Evolutionary conservation across 371 early-diverging fungal species (phyloP).

Genomic region (Mortierella sp.): DNA sequence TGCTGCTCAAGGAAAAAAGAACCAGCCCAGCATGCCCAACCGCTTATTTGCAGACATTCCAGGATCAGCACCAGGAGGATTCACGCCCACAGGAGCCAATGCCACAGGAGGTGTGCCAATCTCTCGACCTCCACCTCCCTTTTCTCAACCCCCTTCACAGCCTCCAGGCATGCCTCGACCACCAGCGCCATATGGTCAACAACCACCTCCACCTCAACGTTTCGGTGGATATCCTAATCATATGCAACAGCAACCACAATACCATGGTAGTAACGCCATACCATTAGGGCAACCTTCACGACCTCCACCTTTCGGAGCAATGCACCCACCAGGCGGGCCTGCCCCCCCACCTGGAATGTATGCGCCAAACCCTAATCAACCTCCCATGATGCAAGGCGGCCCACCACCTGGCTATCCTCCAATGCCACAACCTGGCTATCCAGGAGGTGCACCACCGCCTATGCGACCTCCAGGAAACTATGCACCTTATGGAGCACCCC

Average conservation of each 20-base stretch:
- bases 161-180: conserved; percentile 54
- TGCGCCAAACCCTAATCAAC: conserved; percentile 43
- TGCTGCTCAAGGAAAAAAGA: conserved; percentile 92
- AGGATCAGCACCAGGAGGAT: conserved; percentile 52
- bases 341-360: conserved; percentile 52
- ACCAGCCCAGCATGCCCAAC: conserved; percentile 73
- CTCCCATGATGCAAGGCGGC: conserved; percentile 50
- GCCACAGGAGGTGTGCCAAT: conserved; percentile 41
- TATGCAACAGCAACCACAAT: conserved; percentile 44
- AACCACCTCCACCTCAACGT: conserved; percentile 34
- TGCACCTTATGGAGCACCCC: conserved; percentile 53
- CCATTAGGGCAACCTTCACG: conserved; percentile 49
- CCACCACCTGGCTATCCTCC: conserved; percentile 48
- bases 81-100: conserved; percentile 56
- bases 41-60: conserved; percentile 78
- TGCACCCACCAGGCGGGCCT: conserved; percentile 35
- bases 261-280: conserved; percentile 54
- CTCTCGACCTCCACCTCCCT: conserved; percentile 60
- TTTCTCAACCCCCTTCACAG: conserved; percentile 50
- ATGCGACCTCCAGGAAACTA: conserved; percentile 56
- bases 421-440: conserved; percentile 37
- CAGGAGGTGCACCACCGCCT: conserved; percentile 46
- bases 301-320: conserved; percentile 53
- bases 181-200: conserved; percentile 45
- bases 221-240: conserved; percentile 43